phyloP scores from a whole-genome alignment of 78 protist genomes.

The Dictyostelium firmibasis region DNA sequence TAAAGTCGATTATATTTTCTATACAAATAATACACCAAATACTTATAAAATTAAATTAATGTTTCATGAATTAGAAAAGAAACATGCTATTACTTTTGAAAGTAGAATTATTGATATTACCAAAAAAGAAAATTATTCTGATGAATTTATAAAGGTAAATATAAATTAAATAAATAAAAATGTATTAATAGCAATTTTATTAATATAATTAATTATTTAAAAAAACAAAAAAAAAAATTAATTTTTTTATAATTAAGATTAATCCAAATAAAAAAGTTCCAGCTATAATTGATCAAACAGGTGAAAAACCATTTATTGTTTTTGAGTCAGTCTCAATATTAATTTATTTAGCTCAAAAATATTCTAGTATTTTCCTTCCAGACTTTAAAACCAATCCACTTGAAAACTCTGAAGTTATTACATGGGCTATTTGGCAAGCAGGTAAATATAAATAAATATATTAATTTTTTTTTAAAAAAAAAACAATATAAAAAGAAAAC shows the following conservation, averaged over 20 bases:
- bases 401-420: neutral
- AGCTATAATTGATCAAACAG: slow-evolving; percentile 18
- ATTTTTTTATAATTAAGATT: neutral
- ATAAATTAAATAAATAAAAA: no score
- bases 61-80: neutral
- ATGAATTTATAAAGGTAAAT: neutral
- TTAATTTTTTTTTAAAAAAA: no score
- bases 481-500: no score
- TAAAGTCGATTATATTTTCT: neutral
- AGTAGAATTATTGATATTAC: neutral
- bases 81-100: neutral
- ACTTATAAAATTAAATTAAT: neutral
- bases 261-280: slow-evolving; percentile 45
- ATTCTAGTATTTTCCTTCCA: neutral
- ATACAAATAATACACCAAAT: neutral
- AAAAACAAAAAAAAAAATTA: neutral
- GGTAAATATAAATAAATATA: neutral
- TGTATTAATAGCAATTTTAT: no score
- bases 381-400: neutral
- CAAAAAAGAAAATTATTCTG: neutral
- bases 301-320: neutral
- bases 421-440: slow-evolving; percentile 15
- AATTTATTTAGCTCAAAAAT: slow-evolving; percentile 1
- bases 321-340: slow-evolving; percentile 33
- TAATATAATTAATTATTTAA: neutral